phyloP scores from a whole-genome alignment of 805 yeast genomes.

The Yamadazyma tumulicola region DNA sequence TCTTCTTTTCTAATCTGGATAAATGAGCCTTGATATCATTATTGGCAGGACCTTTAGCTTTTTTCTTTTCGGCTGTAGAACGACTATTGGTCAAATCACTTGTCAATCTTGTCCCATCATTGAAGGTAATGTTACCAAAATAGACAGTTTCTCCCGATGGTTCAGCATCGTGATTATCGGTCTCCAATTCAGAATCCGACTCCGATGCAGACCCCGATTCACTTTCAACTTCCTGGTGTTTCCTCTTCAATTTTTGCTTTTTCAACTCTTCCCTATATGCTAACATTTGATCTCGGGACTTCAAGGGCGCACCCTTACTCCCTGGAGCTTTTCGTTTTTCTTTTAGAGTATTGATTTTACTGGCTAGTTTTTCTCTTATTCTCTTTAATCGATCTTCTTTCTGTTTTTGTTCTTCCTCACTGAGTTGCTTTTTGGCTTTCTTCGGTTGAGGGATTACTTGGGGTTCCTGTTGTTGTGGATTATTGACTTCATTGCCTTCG shows the following conservation, averaged over 20 bases:
- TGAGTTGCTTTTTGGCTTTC: slow-evolving; percentile 21
- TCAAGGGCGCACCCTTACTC: slow-evolving; percentile 75
- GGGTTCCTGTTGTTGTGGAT: slow-evolving; percentile 4
- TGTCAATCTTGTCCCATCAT: slow-evolving; percentile 76
- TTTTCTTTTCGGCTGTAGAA: slow-evolving; percentile 43
- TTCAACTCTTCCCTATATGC: slow-evolving; percentile 56
- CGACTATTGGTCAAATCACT: slow-evolving; percentile 63
- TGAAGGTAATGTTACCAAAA: slow-evolving; percentile 78
- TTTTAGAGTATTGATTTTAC: slow-evolving; percentile 63
- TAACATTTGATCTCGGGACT: slow-evolving; percentile 76
- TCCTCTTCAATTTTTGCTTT: slow-evolving; percentile 41
- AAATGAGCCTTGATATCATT: slow-evolving; percentile 84
- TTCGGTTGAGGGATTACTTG: slow-evolving; percentile 4
- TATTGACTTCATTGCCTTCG: slow-evolving; percentile 36
- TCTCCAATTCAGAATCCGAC: slow-evolving; percentile 29
- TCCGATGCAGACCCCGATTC: slow-evolving; percentile 32
- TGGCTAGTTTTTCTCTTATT: slow-evolving; percentile 74
- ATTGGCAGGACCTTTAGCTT: slow-evolving; percentile 79
- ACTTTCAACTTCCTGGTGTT: slow-evolving; percentile 41
- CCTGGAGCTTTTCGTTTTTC: slow-evolving; percentile 93
- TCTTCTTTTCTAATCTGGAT: slow-evolving; percentile 68
- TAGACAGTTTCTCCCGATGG: too few species aligned
- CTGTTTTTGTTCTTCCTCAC: slow-evolving; percentile 48
- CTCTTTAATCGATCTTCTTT: slow-evolving; percentile 57
- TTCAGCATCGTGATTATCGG: too few species aligned